phyloP scores from a whole-genome alignment of 257 asterid genomes.

The Eustoma russellianum region DNA sequence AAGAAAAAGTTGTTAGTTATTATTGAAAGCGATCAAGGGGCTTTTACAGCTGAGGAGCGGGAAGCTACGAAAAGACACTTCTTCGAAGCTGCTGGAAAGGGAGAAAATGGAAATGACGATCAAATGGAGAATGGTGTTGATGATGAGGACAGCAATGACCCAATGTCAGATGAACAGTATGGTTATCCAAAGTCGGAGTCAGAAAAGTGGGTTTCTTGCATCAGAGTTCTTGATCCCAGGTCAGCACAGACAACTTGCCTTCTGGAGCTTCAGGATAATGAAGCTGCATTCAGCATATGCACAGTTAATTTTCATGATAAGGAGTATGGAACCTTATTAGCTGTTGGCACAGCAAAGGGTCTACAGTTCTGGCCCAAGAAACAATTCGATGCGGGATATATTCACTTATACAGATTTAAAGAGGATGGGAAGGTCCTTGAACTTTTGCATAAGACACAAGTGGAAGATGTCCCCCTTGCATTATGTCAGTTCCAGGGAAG shows the following conservation, averaged over 20 bases:
- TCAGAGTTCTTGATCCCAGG: conserved; percentile 92
- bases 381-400: conserved; percentile 76
- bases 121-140: conserved; percentile 84
- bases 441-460: conserved; percentile 95
- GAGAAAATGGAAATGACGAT: conserved; percentile 64
- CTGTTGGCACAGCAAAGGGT: conserved; percentile 97
- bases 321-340: conserved; percentile 90
- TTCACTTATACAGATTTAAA: conserved; percentile 88
- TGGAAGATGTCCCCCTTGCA: conserved; percentile 94
- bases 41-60: conserved; percentile 92
- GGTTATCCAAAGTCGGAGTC: conserved; percentile 99
- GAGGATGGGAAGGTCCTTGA: conserved; percentile 94
- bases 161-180: conserved; percentile 90
- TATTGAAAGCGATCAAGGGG: conserved; percentile 98
- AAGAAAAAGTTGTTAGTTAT: conserved; percentile 70
- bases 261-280: conserved; percentile 96
- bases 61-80: conserved; percentile 85
- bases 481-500: conserved; percentile 96
- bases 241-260: conserved; percentile 76
- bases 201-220: conserved; percentile 93
- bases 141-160: conserved; percentile 67
- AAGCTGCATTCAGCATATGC: conserved; percentile 97
- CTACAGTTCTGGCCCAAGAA: conserved; percentile 88
- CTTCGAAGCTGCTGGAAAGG: conserved; percentile 69
- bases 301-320: conserved; percentile 91